These are phyloP conservation scores for Brassica carinata DNA, from an alignment of 345 rosid genomes.

Conservation along the genomic window DNA sequence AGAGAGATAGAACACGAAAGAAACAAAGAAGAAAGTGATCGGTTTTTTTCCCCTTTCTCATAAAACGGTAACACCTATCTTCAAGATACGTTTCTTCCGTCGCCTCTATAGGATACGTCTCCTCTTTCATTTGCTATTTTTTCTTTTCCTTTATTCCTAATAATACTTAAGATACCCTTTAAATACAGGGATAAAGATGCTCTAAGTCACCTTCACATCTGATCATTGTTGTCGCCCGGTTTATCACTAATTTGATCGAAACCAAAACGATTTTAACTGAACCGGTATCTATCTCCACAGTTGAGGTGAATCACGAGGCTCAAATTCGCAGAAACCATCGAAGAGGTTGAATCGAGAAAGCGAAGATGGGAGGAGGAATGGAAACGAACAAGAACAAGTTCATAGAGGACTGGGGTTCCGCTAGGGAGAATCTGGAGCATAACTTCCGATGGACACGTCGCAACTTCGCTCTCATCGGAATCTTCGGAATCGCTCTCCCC, in stretches of 20 bases:
- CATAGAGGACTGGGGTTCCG: constrained; percentile 90
- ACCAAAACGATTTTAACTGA: neutral
- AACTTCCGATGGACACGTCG: constrained; percentile 98
- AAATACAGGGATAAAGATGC: no score
- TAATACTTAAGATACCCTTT: no score
- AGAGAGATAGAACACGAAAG: no score
- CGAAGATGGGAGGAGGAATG: constrained; percentile 93
- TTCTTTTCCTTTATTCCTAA: no score
- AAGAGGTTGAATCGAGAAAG: neutral
- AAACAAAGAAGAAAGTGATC: no score
- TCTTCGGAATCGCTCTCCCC: constrained; percentile 92
- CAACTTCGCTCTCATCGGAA: constrained; percentile 79
- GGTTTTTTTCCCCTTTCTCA: no score
- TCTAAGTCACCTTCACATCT: neutral
- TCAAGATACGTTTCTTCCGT: no score
- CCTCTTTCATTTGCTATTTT: no score
- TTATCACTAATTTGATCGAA: neutral
- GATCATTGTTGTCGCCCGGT: neutral
- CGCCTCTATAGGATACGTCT: no score
- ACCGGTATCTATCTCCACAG: constrained; percentile 16
- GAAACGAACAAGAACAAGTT: constrained; percentile 84
- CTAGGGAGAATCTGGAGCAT: constrained; percentile 85
- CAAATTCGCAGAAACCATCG: neutral
- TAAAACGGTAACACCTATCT: no score
- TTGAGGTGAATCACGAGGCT: neutral